Evolutionary conservation across 352 stramenopile species (phyloP), one percentile per base, ranked within the genome.

Genomic region (Elongisporangium anandrum): DNA sequence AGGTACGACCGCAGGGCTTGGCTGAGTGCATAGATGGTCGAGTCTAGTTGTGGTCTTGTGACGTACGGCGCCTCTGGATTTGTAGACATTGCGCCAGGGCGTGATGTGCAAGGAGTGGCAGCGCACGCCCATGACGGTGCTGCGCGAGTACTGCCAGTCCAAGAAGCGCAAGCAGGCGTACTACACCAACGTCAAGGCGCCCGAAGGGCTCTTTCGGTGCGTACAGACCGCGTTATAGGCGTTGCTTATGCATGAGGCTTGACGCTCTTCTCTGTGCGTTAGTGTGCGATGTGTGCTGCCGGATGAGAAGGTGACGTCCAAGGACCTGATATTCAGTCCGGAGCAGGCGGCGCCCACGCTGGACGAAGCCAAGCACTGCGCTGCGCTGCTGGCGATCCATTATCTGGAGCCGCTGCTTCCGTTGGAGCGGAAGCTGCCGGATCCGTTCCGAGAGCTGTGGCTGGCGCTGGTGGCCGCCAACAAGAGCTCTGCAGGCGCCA

Each of bases 371-470:
- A 97, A 97, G 61, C 90, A 98, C 73, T 94, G 85, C 54, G 84
- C 81, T 4, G 94, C 94, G 17, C 74, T 99, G 41, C 72, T 99
- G 34, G 97, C 95, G 49, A 73, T 99, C 20, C 77, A 97, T 45
- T 85, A 98, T 64, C 61, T 99, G n/a, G 94, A 98, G 57, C 91
- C 90, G 4, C 79, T 81, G 13, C 78, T 97, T 0, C 97, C 97
- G 1, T 83, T 98, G 51, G 96, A 99, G 70, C 75, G 95, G 39
- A 98, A 97, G 59, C 76, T 99, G 13, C 97, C 97, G 6, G 96
- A 99, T 60, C 97, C 96, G 13, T 99, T 97, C 73, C 78, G 87
- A 20, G 87, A 90, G 15, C 87, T 98, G n/a, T 99, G 95, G 93
- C 71, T 95, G 38, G 54, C 67, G 16, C 67, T 94, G 45, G 62